Evolutionary conservation across 805 yeast genomes (phyloP), one percentile per base, ranked within the genome.

Genomic region (Candida corydali): DNA sequence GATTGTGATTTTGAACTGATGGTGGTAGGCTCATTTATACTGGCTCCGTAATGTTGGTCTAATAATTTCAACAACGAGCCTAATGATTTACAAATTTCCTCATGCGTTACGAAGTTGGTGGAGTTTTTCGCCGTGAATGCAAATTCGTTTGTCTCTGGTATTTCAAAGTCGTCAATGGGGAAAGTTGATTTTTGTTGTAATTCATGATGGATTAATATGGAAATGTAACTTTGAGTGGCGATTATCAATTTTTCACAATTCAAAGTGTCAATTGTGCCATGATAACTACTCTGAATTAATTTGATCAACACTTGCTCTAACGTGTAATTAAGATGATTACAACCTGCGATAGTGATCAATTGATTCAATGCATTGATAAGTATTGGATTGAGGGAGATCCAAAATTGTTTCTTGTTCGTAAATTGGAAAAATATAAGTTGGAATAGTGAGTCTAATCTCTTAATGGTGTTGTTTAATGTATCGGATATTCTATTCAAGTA

Each of bases 401-500:
- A 91, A 26, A 78, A 78, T 45, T 81, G 85, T 46, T 84, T 86
- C 40, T 73, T 75, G 26, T 63, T 62, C 2, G 57, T 50, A 17
- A 47, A 55, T 9, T 55, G 49, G 34, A 73, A 71, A 17, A 89
- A 63, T 28, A 85, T 56, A 4, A 76, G 43, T 33, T 74, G 72
- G 39, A 82, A 78, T 23, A 93, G 61, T 2, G 61, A 51, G 40
- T 83, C 95, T 34, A 93, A 67, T 38, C 81, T 82, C 50, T 88
- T 81, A 3, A 89, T 79, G 0, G 95, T 88, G 40, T 85, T 82
- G 54, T 91, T 93, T 47, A 91, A 63, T 0, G 97, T 83, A 47
- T 94, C 98, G 0, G 95, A 76, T 45, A 88, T 78, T 43, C 98
- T 69, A 57, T 81, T 86, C 17, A 88, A 63, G 53, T 85, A 93